phyloP scores from a whole-genome alignment of 192 early-diverging fungal species.

The Obelidium mucronatum region DNA sequence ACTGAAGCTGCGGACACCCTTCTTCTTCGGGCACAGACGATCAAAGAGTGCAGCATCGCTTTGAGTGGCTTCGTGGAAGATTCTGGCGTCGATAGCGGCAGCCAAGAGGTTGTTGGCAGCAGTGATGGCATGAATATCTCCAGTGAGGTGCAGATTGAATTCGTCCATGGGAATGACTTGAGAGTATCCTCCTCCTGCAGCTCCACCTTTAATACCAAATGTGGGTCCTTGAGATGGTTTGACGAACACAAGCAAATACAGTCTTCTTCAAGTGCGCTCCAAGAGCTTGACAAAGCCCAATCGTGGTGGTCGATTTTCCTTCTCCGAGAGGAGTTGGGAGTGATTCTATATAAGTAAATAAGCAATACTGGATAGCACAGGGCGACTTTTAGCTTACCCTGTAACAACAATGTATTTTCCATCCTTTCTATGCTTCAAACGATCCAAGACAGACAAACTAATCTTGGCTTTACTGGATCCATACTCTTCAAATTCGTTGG shows the following conservation, averaged over 20 bases:
- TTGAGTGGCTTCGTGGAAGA: constrained; percentile 95
- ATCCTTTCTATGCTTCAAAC: constrained; percentile 79
- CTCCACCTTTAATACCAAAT: constrained; percentile 99
- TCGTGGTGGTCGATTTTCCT: constrained; percentile 97
- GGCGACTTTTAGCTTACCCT: too few relatives aligned
- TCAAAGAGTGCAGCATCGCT: constrained; percentile 82
- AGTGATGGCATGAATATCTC: constrained; percentile 98
- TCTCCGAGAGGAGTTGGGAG: constrained; percentile 99
- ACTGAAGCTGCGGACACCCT: constrained; percentile 84
- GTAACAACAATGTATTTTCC: constrained; percentile 96
- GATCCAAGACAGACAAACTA: constrained; percentile 78
- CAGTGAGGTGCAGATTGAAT: constrained; percentile 98
- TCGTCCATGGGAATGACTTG: constrained; percentile 99
- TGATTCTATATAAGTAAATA: too few relatives aligned
- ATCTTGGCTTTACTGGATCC: constrained; percentile 93
- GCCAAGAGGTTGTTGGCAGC: constrained; percentile 98
- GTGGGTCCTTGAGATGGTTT: constrained; percentile 99
- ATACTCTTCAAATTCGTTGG: constrained; percentile 80
- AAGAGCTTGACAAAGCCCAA: constrained; percentile 95
- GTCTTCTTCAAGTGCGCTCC: constrained; percentile 89
- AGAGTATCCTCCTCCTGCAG: constrained; percentile 98
- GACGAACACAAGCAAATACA: constrained; percentile 95
- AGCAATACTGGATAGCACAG: too few relatives aligned
- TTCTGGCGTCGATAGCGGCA: constrained; percentile 97
- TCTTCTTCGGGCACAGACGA: constrained; percentile 87